These are phyloP conservation scores for Ustilago vetiveriae DNA, from an alignment of 1,284 basidiomycete genomes.

Conservation along the genomic window DNA sequence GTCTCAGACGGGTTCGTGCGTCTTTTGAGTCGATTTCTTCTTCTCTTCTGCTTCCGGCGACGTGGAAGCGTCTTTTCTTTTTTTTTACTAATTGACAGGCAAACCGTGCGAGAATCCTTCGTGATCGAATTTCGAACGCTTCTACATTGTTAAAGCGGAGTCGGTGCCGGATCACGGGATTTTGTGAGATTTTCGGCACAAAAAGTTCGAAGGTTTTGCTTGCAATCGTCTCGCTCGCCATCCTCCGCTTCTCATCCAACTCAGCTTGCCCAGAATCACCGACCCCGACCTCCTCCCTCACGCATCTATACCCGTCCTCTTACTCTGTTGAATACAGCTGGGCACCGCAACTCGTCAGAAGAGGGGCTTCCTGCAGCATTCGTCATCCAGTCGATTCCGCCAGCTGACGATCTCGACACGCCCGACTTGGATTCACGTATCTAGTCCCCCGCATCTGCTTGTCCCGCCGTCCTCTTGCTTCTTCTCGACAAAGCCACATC, in stretches of 20 bases:
- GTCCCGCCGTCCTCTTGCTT: no score
- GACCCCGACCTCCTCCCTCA: not conserved
- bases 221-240: not conserved
- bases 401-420: no score
- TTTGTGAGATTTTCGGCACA: constrained; percentile 29
- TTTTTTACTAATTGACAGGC: no score
- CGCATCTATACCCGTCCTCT: constrained; percentile 11
- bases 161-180: constrained; percentile 20
- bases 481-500: no score
- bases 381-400: no score
- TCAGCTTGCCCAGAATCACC: not conserved
- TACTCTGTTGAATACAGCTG: not conserved
- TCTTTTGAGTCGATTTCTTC: no score
- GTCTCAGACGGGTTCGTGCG: constrained; percentile 30
- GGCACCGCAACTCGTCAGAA: not conserved
- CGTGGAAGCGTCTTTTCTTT: no score
- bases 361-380: no score
- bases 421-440: no score
- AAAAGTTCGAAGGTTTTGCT: constrained; percentile 27
- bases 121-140: constrained; percentile 24
- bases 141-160: no score
- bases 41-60: constrained; percentile 40
- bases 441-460: no score
- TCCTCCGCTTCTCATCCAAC: not conserved
- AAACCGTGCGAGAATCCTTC: constrained; percentile 21